Evolutionary conservation across 371 early-diverging fungal genomes (phyloP).

Genomic region (Syncephalis plumigaleata): DNA sequence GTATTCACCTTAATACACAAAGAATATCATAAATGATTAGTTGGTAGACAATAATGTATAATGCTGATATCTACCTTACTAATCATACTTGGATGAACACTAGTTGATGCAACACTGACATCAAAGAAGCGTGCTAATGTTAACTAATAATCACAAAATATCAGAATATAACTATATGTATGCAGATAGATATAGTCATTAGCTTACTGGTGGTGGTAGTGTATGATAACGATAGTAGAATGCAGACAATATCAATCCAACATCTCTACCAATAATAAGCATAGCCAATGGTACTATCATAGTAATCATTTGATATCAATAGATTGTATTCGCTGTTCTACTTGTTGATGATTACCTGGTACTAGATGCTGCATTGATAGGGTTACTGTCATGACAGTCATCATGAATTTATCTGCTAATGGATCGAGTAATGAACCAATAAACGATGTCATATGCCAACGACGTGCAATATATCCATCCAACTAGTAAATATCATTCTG

Average conservation of each 20-base stretch:
- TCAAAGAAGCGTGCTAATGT: conserved; percentile 76
- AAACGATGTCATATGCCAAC: conserved; percentile 66
- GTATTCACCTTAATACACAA: conserved; percentile 44
- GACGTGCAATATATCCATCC: conserved; percentile 87
- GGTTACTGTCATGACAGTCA: conserved; percentile 79
- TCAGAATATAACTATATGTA: not conserved
- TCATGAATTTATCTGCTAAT: conserved; percentile 88
- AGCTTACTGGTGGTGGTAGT: conserved; percentile 64
- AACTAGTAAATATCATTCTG: conserved; percentile 17
- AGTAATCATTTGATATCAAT: not conserved
- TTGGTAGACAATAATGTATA: not conserved
- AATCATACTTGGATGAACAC: conserved; percentile 72
- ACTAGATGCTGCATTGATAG: conserved; percentile 53
- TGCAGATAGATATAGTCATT: not conserved
- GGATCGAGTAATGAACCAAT: conserved; percentile 90
- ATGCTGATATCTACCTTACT: conserved; percentile 37
- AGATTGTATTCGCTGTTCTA: not conserved
- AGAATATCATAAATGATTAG: not conserved
- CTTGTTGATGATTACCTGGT: conserved; percentile 43
- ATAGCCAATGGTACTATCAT: conserved; percentile 48
- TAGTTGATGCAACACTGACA: conserved; percentile 75
- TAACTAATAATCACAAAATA: conserved; percentile 26
- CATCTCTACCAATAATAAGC: conserved; percentile 78
- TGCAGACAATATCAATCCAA: conserved; percentile 53
- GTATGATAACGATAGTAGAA: conserved; percentile 79